Conservation (phyloP, 345 rosid species). For the Sapria himalayana region DNA sequence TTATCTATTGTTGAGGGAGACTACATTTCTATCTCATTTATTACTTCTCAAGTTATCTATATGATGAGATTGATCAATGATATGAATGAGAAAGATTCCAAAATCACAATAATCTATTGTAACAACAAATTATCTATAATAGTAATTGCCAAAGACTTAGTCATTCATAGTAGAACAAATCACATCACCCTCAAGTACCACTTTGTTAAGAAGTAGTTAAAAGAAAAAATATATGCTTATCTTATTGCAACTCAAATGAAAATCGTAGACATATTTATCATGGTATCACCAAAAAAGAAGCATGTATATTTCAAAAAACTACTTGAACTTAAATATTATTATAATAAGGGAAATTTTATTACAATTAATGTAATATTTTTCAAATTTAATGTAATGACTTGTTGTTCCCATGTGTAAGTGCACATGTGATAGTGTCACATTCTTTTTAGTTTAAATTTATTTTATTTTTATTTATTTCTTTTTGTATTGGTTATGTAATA, state of each 20-base stretch:
- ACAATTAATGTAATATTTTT: too few species aligned
- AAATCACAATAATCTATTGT: not conserved
- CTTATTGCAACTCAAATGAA: not conserved
- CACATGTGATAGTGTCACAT: too few species aligned
- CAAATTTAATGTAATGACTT: too few species aligned
- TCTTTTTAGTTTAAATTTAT: too few species aligned
- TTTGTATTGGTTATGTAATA: too few species aligned
- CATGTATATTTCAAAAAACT: too few species aligned
- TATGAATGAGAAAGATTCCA: not conserved
- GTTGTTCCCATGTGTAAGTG: too few species aligned
- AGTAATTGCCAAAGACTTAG: not conserved
- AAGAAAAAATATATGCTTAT: not conserved
- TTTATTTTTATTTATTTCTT: too few species aligned
- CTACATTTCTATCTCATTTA: too few species aligned
- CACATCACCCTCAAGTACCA: slow-evolving; percentile 2
- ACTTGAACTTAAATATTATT: too few species aligned
- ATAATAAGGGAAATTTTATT: too few species aligned
- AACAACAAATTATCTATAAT: slow-evolving; percentile 1
- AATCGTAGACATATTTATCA: not conserved
- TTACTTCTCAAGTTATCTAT: not conserved
- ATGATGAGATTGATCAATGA: not conserved
- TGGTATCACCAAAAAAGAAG: not conserved
- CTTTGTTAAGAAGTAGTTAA: slow-evolving; percentile 1
- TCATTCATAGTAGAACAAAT: not conserved
- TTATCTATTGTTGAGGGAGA: not conserved